Evolutionary conservation across 1,284 basidiomycete genomes (phyloP).

Genomic region (Rhodotorula sp.): DNA sequence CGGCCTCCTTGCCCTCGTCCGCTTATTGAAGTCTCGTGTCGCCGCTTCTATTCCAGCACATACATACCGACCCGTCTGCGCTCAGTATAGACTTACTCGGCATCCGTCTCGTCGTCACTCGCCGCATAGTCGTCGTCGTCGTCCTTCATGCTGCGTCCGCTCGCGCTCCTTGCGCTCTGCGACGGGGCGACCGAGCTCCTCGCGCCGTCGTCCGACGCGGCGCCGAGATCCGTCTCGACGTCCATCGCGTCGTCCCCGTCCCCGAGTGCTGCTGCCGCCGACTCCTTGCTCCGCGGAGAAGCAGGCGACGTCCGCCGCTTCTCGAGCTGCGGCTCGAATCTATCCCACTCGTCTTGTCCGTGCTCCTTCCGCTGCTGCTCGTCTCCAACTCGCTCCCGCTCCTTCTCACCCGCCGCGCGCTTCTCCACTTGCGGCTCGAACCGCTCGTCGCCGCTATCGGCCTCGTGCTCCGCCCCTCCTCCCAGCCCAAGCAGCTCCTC

Average conservation of each 20-base stretch:
- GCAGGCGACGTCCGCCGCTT: background rate
- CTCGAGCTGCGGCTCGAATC: constrained; percentile 4
- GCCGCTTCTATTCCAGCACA: no score
- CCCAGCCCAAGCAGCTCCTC: constrained; percentile 10
- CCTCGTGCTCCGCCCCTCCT: background rate
- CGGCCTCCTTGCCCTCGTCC: background rate
- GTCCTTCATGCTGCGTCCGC: background rate
- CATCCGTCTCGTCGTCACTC: background rate
- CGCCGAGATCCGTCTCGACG: background rate
- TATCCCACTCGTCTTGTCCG: constrained; percentile 6
- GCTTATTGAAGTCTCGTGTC: no score
- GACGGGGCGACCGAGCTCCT: background rate
- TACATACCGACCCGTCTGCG: no score
- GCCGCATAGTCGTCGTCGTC: background rate
- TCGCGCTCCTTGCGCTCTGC: background rate
- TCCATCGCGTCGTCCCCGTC: background rate
- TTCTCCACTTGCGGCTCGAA: constrained; percentile 20
- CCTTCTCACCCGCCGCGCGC: no score
- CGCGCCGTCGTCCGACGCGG: background rate
- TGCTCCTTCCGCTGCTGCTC: no score
- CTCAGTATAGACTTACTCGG: no score
- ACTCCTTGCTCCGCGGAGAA: background rate
- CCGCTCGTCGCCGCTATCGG: constrained; percentile 2
- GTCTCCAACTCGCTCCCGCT: background rate
- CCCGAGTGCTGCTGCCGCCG: background rate